A percentile compares a stretch with the other conserved stretches of the same genome.
phyloP scores from a whole-genome alignment of 1,284 basidiomycete species.

The Ceratobasidium papillatum region DNA sequence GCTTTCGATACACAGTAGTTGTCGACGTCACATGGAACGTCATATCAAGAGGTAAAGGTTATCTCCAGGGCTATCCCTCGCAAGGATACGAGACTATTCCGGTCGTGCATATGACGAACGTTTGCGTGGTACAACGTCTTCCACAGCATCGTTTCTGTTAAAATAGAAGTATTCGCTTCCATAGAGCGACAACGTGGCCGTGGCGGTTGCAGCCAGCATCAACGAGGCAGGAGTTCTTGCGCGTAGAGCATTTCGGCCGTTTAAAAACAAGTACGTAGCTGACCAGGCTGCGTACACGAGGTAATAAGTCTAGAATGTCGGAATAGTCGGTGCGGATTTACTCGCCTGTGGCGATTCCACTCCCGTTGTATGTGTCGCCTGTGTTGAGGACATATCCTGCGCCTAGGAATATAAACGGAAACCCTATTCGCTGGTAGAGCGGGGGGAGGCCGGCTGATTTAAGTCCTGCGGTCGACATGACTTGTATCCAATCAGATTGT shows the following conservation, averaged over 20 bases:
- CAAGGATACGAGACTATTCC: background rate
- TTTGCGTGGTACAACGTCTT: constrained; percentile 17
- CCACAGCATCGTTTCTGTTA: constrained; percentile 36
- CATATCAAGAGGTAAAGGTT: background rate
- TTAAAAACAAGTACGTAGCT: constrained; percentile 58
- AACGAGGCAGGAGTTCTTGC: constrained; percentile 54
- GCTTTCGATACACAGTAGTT: background rate
- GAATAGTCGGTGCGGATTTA: no score
- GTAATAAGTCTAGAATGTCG: no score
- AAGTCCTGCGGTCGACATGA: constrained; percentile 35
- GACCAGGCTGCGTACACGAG: constrained; percentile 56
- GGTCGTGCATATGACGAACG: constrained; percentile 23
- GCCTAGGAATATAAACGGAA: constrained; percentile 58
- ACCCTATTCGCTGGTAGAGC: constrained; percentile 53
- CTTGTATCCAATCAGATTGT: background rate
- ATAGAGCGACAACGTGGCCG: constrained; percentile 54
- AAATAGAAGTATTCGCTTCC: constrained; percentile 56
- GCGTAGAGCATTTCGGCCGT: constrained; percentile 52
- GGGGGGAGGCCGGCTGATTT: constrained; percentile 35
- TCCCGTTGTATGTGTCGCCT: constrained; percentile 58
- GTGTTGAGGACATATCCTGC: constrained; percentile 56
- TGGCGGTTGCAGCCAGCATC: constrained; percentile 52
- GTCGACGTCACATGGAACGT: background rate
- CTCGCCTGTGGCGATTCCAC: constrained; percentile 58
- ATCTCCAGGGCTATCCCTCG: background rate